A percentile compares a stretch with the other conserved stretches of the same genome.
These are phyloP conservation scores for Corymbia citriodora DNA, from an alignment of 441 rosid species.

Conservation along the genomic window DNA sequence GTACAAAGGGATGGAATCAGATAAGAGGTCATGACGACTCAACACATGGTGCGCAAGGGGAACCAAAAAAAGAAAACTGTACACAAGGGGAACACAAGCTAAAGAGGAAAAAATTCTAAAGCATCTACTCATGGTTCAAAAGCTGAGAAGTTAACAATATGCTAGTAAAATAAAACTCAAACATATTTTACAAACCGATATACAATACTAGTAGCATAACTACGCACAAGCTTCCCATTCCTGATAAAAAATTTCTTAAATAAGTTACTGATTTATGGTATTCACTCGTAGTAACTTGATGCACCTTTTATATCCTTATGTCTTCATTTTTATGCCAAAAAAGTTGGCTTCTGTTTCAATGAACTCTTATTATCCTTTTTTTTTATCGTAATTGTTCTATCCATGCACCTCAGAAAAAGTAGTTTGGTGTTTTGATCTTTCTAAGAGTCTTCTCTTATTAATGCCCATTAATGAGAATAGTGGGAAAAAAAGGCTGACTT, in stretches of 20 bases:
- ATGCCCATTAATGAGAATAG: not conserved
- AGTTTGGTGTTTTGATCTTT: not conserved
- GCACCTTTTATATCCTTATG: not conserved
- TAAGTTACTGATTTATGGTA: not conserved
- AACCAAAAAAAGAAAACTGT: not conserved
- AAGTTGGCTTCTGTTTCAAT: not conserved
- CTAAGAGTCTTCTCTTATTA: not conserved
- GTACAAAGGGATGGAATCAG: slow-evolving; percentile 15
- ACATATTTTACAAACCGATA: not conserved
- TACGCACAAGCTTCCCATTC: not conserved
- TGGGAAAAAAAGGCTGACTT: not conserved
- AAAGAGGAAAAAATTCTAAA: not conserved
- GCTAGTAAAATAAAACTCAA: not conserved
- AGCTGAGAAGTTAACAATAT: not conserved
- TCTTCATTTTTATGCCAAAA: not conserved
- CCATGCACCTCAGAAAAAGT: not conserved
- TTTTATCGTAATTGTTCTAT: not conserved
- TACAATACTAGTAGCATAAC: not conserved
- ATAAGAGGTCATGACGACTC: not conserved
- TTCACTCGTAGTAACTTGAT: not conserved
- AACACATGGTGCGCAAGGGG: not conserved
- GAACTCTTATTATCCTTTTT: not conserved
- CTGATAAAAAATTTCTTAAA: not conserved
- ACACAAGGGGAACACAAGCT: not conserved
- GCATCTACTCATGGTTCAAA: not conserved